Percentiles rank a stretch among this genome's conserved stretches.
These are phyloP conservation scores for Sordaria brevicollis DNA, from an alignment of 495 filamentous ascomycete species.

Conservation along the genomic window DNA sequence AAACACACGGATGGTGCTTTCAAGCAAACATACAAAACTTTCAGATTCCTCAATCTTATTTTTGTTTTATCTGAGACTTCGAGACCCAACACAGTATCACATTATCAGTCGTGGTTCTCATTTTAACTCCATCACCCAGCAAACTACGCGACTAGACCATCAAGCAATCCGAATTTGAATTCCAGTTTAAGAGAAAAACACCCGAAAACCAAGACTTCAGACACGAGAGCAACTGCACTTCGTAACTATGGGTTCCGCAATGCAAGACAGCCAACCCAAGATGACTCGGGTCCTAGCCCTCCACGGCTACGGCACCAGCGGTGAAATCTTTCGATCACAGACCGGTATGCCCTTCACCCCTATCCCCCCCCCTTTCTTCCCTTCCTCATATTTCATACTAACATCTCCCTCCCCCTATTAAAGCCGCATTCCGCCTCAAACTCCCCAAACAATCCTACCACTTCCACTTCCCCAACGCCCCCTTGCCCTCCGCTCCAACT, in stretches of 20 bases:
- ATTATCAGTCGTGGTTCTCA: not conserved
- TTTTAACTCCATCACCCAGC: not conserved
- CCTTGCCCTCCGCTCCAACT: constrained; percentile 32
- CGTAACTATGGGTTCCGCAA: not conserved
- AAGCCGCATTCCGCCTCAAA: constrained; percentile 22
- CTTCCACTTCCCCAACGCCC: constrained; percentile 51
- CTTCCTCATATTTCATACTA: not conserved
- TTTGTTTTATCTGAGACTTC: not conserved
- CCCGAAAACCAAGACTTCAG: not conserved
- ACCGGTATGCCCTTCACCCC: constrained; percentile 32
- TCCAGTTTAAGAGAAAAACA: not conserved
- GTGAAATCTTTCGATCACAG: constrained; percentile 47
- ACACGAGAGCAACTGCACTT: not conserved
- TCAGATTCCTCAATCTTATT: not conserved
- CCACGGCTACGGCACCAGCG: constrained; percentile 53
- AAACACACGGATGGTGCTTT: not conserved
- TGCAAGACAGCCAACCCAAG: not conserved
- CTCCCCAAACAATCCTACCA: constrained; percentile 17
- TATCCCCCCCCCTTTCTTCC: not conserved
- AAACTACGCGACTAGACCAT: not conserved
- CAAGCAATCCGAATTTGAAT: not conserved
- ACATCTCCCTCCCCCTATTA: not conserved
- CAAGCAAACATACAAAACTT: not conserved
- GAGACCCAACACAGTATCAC: not conserved
- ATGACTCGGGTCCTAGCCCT: constrained; percentile 52